Conservation (phyloP, 768 basidiomycete species). For the Baorangia bicolor region DNA sequence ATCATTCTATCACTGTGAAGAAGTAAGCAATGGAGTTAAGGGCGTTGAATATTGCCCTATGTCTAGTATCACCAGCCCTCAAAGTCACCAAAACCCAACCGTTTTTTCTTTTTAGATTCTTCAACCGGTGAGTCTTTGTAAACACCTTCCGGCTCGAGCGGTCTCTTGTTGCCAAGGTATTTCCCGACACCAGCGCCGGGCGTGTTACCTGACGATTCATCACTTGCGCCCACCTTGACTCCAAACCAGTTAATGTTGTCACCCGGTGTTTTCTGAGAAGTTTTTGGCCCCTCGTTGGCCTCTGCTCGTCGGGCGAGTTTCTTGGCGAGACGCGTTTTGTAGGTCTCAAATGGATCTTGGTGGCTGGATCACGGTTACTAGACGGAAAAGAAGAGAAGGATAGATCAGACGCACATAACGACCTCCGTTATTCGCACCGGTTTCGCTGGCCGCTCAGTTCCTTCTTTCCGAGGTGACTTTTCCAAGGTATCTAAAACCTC, state of each 20-base stretch:
- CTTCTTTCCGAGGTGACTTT: constrained; percentile 73
- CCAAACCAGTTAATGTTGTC: constrained; percentile 88
- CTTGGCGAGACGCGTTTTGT: constrained; percentile 79
- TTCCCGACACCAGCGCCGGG: constrained; percentile 64
- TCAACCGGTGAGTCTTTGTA: constrained; percentile 27
- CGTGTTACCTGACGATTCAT: constrained; percentile 33
- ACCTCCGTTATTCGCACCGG: constrained; percentile 83
- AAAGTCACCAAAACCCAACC: constrained; percentile 89
- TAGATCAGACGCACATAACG: constrained; percentile 61
- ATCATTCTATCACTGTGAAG: constrained; percentile 11
- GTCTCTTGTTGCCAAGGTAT: constrained; percentile 63
- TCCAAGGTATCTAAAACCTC: constrained; percentile 86
- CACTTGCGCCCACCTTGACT: constrained; percentile 63
- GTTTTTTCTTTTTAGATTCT: constrained; percentile 76
- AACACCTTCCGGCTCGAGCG: constrained; percentile 30
- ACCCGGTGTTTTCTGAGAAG: constrained; percentile 53
- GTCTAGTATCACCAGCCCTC: constrained; percentile 61
- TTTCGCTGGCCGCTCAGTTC: constrained; percentile 85
- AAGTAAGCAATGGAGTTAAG: constrained; percentile 4
- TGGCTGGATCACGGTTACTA: constrained; percentile 47
- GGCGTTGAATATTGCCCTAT: background rate
- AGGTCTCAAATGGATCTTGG: constrained; percentile 94
- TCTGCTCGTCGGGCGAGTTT: constrained; percentile 53
- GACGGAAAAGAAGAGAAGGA: background rate
- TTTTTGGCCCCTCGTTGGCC: constrained; percentile 31